Base-by-base conservation (phyloP, 2,329 filamentous ascomycete genomes). In the Ophiostoma sp. region DNA sequence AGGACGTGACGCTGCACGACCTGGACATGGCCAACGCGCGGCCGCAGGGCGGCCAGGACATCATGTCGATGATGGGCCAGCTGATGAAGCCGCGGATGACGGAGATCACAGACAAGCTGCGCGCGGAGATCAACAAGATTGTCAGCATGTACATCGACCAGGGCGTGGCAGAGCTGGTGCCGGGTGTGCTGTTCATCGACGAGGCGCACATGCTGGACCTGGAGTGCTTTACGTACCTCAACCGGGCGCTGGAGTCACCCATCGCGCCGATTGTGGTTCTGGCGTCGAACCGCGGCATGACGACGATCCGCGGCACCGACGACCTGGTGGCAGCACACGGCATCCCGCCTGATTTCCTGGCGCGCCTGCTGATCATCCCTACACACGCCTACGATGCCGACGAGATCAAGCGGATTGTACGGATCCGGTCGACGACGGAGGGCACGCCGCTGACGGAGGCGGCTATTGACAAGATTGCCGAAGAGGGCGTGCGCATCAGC, bases 21-120 rank as follows among this genome's bases (percentile, higher is more conserved):
- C 83, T 99, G 68, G 95, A 99, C 76, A 90, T 98, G 71, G 95
- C 95, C 72, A 99, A 99, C 76, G 91, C 95, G 14, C 85, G 94
- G 75, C 95, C 95, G 4, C 93, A 98, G 81, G 95, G 95, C 67
- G 95, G 95, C 62, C 95, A 99, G 83, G 95, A 99, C 78, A 96
- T 99, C 73, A 98, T 99, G 93, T 97, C 93, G 82, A 98, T 99
- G 95, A 98, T 99, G 94, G 95, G 95, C 75, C 95, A 99, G 80
- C 82, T 99, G 76, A 97, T 98, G 93, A 98, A 98, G 85, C 95
- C 95, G 71, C 96, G 96, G 83, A 97, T 97, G 88, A 99, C 95
- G 5, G 95, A 99, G 79, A 98, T 99, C 76, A 99, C 95, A 42
- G 95, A 99, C 80, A 99, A 99, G 83, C 82, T 99, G 76, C 87